Conservation (phyloP, 345 rosid genomes). For the Lumnitzera littorea region DNA sequence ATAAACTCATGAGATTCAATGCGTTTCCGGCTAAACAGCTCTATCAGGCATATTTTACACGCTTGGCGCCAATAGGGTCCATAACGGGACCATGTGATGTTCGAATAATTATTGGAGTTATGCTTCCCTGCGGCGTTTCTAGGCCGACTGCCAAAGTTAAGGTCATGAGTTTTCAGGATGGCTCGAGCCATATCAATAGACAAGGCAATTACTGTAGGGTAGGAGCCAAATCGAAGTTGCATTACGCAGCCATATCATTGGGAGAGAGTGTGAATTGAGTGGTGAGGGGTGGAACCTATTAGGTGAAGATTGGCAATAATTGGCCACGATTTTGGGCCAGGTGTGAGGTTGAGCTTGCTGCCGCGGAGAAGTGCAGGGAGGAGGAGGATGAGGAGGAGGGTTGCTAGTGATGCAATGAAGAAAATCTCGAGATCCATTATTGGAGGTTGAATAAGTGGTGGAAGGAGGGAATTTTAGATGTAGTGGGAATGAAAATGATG, state of each 20-base stretch:
- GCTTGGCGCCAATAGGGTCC: constrained; percentile 30
- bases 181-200: constrained; percentile 20
- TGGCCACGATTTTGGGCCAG: constrained; percentile 31
- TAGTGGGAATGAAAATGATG: no score
- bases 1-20: constrained; percentile 19
- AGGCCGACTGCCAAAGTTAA: constrained; percentile 17
- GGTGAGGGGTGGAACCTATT: constrained; percentile 27
- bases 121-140: constrained; percentile 19
- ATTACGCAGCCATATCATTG: constrained; percentile 21
- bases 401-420: no score
- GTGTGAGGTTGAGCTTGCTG: constrained; percentile 9
- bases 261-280: constrained; percentile 20
- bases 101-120: constrained; percentile 17
- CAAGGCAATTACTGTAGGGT: constrained; percentile 16
- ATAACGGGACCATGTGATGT: constrained; percentile 19
- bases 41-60: constrained; percentile 14
- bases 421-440: no score
- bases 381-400: no score
- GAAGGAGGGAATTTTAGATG: no score
- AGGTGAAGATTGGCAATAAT: constrained; percentile 30
- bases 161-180: constrained; percentile 21
- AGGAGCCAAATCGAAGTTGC: constrained; percentile 26
- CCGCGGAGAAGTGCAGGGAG: no score
- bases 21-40: constrained; percentile 18
- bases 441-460: no score